Evolutionary conservation across 2,329 filamentous ascomycete genomes (phyloP).

Genomic region (Neonectria neomacrospora): DNA sequence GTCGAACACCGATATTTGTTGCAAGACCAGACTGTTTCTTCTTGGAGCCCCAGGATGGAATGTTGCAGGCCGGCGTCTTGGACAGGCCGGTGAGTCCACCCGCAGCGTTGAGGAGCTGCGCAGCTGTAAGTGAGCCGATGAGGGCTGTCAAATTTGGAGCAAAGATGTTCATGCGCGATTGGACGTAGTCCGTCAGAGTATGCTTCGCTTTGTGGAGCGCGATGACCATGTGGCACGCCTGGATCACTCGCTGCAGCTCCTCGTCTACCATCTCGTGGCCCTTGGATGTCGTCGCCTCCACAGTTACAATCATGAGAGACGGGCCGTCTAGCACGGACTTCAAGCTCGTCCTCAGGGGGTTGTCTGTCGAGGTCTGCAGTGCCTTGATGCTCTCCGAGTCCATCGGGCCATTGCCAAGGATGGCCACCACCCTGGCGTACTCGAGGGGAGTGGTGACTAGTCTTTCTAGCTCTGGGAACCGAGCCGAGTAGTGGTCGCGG

Average conservation of each 20-base stretch:
- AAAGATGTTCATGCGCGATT: conserved; percentile 96
- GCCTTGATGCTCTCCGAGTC: conserved; percentile 82
- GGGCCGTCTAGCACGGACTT: conserved; percentile 87
- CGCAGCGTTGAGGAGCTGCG: conserved; percentile 94
- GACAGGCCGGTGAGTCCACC: conserved; percentile 89
- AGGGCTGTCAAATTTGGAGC: conserved; percentile 92
- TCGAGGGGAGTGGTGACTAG: conserved; percentile 92
- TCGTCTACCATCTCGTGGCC: conserved; percentile 80
- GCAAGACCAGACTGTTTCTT: conserved; percentile 87
- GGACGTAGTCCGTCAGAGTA: conserved; percentile 90
- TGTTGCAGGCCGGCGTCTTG: conserved; percentile 93
- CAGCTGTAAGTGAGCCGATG: conserved; percentile 91
- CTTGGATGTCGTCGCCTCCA: conserved; percentile 91
- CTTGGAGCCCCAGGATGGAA: conserved; percentile 90
- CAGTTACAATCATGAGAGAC: conserved; percentile 92
- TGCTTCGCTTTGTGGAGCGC: conserved; percentile 87
- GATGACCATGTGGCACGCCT: conserved; percentile 89
- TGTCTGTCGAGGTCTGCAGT: conserved; percentile 80
- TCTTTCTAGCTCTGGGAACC: conserved; percentile 92
- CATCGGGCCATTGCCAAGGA: conserved; percentile 91
- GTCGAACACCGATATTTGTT: conserved; percentile 89
- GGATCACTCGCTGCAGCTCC: conserved; percentile 78
- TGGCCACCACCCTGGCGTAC: conserved; percentile 94
- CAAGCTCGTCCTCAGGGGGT: conserved; percentile 79
- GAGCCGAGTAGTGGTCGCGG: conserved; percentile 91